Conservation (phyloP, 768 basidiomycete genomes). For the Multifurca ochricompacta region DNA sequence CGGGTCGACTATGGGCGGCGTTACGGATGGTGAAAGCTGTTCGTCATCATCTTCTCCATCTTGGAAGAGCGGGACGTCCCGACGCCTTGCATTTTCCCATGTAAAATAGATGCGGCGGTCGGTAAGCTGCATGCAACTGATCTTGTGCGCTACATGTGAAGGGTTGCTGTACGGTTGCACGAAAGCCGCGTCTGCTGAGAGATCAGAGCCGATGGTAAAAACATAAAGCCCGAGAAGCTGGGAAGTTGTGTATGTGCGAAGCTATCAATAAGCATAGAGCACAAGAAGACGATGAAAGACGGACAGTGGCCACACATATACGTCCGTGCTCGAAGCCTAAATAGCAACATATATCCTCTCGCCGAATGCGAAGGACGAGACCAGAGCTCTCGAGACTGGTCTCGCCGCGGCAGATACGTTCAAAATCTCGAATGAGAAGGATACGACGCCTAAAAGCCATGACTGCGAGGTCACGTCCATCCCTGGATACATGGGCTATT, state of each 20-base stretch:
- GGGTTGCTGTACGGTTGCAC: neutral
- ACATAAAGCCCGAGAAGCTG: constrained; percentile 10
- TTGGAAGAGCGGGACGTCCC: constrained; percentile 1
- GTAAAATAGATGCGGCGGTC: constrained; percentile 20
- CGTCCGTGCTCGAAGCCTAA: constrained; percentile 18
- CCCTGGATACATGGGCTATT: constrained; percentile 32
- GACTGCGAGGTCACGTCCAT: constrained; percentile 30
- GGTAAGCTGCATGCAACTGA: constrained; percentile 19
- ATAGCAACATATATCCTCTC: neutral
- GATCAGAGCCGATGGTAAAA: constrained; percentile 1
- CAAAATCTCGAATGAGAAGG: constrained; percentile 31
- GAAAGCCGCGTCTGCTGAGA: neutral
- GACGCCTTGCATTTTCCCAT: constrained; percentile 12
- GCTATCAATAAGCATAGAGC: neutral
- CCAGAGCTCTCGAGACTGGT: neutral
- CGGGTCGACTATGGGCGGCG: neutral
- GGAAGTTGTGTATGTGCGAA: neutral
- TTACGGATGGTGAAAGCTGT: neutral
- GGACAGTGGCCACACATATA: constrained; percentile 17
- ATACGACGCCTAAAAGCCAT: constrained; percentile 23
- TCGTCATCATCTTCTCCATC: neutral
- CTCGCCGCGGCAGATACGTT: constrained; percentile 22
- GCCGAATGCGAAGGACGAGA: neutral
- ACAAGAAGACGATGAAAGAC: neutral
- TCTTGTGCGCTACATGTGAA: neutral